These are phyloP conservation scores for Melampsora americana DNA, from an alignment of 1,284 basidiomycete species.

Conservation along the genomic window DNA sequence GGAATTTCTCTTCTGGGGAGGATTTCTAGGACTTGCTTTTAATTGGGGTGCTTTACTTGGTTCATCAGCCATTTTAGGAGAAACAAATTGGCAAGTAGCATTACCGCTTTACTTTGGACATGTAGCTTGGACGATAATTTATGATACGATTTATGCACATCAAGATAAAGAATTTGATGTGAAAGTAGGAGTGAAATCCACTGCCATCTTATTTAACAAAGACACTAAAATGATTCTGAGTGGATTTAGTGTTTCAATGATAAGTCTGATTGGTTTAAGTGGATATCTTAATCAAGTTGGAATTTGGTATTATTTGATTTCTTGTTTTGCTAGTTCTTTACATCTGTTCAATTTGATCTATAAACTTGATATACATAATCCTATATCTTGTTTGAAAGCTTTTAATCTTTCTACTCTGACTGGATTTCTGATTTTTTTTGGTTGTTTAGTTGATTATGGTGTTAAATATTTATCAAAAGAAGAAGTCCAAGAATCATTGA, in stretches of 20 bases:
- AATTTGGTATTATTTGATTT: conserved; percentile 70
- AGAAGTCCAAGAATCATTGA: too few relatives aligned
- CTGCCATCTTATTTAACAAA: conserved; percentile 81
- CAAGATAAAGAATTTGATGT: conserved; percentile 96
- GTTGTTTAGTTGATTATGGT: conserved; percentile 73
- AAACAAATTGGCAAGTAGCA: conserved; percentile 76
- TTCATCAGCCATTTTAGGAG: conserved; percentile 86
- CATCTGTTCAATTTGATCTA: conserved; percentile 81
- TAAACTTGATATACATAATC: conserved; percentile 70
- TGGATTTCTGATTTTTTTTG: conserved; percentile 84
- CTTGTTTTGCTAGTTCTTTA: conserved; percentile 67
- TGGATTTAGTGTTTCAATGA: conserved; percentile 69
- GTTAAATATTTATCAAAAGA: not conserved
- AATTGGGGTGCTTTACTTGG: conserved; percentile 97
- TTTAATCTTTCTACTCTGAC: conserved; percentile 85
- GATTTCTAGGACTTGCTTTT: conserved; percentile 73
- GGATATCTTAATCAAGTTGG: conserved; percentile 75
- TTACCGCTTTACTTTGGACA: conserved; percentile 86
- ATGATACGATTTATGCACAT: conserved; percentile 97
- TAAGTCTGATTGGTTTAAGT: conserved; percentile 72
- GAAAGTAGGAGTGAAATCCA: conserved; percentile 83
- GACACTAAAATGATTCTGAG: conserved; percentile 73
- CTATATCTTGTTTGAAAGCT: conserved; percentile 84
- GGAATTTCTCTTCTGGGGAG: not conserved
- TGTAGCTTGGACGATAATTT: conserved; percentile 88